Conservation (phyloP, 139 green algal species). For the Chlorella sp. region DNA sequence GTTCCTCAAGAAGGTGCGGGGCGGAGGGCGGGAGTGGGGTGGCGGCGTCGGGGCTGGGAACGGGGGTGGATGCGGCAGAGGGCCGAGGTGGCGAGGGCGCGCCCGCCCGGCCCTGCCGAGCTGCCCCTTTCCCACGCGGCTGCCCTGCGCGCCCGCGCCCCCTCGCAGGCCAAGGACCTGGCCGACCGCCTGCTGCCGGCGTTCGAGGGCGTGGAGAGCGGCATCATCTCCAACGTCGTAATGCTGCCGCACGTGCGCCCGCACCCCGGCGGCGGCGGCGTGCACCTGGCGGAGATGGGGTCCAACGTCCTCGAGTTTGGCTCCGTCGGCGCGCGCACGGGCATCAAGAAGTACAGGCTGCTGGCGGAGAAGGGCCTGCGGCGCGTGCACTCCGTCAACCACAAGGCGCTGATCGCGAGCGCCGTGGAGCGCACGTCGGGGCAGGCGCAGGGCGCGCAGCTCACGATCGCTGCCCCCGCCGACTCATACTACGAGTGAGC, state of each 20-base stretch:
- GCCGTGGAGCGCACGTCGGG: not conserved
- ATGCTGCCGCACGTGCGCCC: not conserved
- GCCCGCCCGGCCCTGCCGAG: too few relatives aligned
- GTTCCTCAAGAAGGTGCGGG: too few relatives aligned
- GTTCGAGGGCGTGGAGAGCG: constrained; percentile 61
- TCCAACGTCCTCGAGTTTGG: constrained; percentile 80
- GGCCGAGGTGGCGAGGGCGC: too few relatives aligned
- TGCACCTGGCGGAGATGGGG: constrained; percentile 46
- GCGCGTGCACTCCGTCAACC: constrained; percentile 18
- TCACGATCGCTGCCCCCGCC: constrained; percentile 30
- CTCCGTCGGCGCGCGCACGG: constrained; percentile 59
- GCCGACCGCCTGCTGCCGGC: constrained; percentile 72
- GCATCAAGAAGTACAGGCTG: constrained; percentile 42
- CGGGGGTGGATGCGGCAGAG: too few relatives aligned
- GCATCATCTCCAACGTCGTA: constrained; percentile 49
- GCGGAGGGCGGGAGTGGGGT: too few relatives aligned
- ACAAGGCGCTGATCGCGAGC: constrained; percentile 8
- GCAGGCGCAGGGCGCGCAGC: constrained; percentile 2
- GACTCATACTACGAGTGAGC: constrained; percentile 55
- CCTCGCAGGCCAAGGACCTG: constrained; percentile 38
- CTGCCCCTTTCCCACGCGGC: too few relatives aligned
- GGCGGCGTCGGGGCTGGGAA: too few relatives aligned
- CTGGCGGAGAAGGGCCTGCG: constrained; percentile 34
- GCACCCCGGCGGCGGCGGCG: not conserved
- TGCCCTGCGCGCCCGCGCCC: too few relatives aligned